Evolutionary conservation across 129 eudicot species (phyloP).

Genomic region (Arctium minus): DNA sequence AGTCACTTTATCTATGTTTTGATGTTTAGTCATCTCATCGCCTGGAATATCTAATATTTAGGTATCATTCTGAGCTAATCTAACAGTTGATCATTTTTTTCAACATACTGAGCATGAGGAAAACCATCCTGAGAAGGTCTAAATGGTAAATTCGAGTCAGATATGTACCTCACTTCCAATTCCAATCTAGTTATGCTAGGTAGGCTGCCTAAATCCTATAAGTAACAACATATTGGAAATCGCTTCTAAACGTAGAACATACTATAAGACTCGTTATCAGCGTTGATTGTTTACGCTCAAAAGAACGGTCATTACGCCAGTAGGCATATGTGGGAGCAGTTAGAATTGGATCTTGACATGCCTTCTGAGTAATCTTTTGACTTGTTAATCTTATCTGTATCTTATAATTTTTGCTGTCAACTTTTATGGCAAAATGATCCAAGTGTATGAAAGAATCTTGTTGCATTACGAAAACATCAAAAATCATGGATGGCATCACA

Average conservation of each 20-base stretch:
- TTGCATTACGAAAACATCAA: not conserved
- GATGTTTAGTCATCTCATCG: too few species aligned
- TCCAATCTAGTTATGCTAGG: not conserved
- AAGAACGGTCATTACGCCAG: not conserved
- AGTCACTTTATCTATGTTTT: too few species aligned
- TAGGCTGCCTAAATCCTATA: not conserved
- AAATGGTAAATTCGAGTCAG: not conserved
- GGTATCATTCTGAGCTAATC: not conserved
- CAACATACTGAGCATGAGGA: not conserved
- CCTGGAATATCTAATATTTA: too few species aligned
- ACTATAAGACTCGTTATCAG: not conserved
- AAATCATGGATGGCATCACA: not conserved
- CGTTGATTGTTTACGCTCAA: not conserved
- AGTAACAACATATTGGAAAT: not conserved
- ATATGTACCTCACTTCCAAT: not conserved
- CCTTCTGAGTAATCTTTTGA: not conserved
- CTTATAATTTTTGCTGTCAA: not conserved
- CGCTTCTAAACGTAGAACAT: not conserved
- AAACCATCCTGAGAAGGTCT: not conserved
- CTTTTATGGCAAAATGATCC: not conserved
- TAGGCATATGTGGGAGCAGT: not conserved
- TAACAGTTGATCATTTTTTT: not conserved
- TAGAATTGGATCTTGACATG: not conserved
- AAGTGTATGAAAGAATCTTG: not conserved
- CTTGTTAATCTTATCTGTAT: not conserved